Conservation (phyloP, 2,329 filamentous ascomycete species). For the Cladosporium oxysporum region DNA sequence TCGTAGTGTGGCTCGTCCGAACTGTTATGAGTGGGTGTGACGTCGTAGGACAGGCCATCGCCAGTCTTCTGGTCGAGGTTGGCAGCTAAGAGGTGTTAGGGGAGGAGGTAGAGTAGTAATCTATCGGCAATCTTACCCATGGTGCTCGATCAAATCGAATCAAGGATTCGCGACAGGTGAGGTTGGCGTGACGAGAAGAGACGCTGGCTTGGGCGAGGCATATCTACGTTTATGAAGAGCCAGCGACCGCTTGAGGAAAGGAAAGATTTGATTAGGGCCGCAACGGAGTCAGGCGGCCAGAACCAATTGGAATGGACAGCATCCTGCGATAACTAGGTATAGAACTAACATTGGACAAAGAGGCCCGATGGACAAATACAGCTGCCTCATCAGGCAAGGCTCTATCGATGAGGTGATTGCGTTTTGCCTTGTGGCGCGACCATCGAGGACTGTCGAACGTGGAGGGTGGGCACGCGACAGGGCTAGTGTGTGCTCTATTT, state of each 20-base stretch:
- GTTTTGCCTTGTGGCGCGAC: background rate
- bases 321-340: background rate
- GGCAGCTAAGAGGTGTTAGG: background rate
- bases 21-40: background rate
- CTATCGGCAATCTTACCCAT: background rate
- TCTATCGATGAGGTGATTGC: constrained; percentile 4
- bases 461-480: background rate
- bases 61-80: background rate
- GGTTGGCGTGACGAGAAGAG: background rate
- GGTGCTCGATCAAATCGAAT: background rate
- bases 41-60: background rate
- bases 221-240: background rate
- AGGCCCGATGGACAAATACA: background rate
- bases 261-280: background rate
- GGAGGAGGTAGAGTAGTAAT: background rate
- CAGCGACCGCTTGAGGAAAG: background rate
- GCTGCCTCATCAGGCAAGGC: constrained; percentile 1
- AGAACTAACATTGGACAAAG: background rate
- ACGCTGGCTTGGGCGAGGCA: background rate
- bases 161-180: background rate
- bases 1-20: background rate
- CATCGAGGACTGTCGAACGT: background rate
- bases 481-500: background rate
- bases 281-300: background rate
- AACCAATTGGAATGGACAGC: background rate